A percentile compares a stretch with the other conserved stretches of the same genome.
These are phyloP conservation scores for Cercophora scortea DNA, from an alignment of 495 filamentous ascomycete species.

Conservation along the genomic window DNA sequence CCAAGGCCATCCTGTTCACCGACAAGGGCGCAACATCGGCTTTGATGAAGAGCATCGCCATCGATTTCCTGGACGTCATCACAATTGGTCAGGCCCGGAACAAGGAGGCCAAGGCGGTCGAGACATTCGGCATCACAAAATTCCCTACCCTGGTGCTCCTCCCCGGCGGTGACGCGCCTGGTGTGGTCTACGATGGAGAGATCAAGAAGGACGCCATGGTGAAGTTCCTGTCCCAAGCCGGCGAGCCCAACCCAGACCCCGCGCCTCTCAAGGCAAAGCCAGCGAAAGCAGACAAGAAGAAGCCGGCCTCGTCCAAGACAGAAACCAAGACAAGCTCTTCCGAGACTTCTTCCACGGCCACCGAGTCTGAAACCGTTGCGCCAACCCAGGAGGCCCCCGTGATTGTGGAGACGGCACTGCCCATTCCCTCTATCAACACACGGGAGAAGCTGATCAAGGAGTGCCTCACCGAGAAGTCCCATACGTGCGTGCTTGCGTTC, in stretches of 20 bases:
- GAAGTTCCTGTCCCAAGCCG: constrained; percentile 73
- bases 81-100: constrained; percentile 77
- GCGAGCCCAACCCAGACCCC: constrained; percentile 63
- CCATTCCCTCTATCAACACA: constrained; percentile 41
- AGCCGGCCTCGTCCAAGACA: constrained; percentile 30
- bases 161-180: constrained; percentile 61
- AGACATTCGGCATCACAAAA: constrained; percentile 65
- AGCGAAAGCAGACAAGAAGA: constrained; percentile 36
- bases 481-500: constrained; percentile 80
- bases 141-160: constrained; percentile 79
- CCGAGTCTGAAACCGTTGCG: constrained; percentile 27
- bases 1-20: constrained; percentile 89
- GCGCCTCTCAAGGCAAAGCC: constrained; percentile 44
- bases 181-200: constrained; percentile 71
- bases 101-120: constrained; percentile 65
- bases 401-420: constrained; percentile 44
- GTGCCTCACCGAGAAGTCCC: constrained; percentile 69
- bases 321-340: constrained; percentile 30
- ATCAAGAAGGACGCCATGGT: constrained; percentile 79
- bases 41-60: constrained; percentile 73
- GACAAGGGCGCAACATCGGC: constrained; percentile 86
- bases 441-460: constrained; percentile 52
- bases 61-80: constrained; percentile 83
- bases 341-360: constrained; percentile 24
- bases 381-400: constrained; percentile 34